These are phyloP conservation scores for Colletotrichum lentis DNA, from an alignment of 2,329 filamentous ascomycete species.

Conservation along the genomic window DNA sequence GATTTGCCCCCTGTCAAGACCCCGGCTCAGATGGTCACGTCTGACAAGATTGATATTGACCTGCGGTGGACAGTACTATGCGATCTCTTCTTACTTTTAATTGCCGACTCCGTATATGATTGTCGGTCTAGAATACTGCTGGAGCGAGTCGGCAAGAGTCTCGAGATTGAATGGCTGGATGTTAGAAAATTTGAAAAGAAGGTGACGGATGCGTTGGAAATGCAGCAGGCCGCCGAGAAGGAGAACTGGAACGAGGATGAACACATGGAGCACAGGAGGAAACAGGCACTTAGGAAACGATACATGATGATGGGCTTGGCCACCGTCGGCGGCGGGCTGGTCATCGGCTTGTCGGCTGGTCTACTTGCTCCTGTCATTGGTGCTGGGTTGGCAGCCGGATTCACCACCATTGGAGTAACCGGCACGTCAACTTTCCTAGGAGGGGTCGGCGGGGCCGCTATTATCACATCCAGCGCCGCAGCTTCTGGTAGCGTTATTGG, in stretches of 20 bases:
- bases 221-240: slow-evolving; percentile 93
- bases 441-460: slow-evolving; percentile 88
- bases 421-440: slow-evolving; percentile 90
- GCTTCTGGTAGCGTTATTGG: slow-evolving; percentile 88
- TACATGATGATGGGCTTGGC: slow-evolving; percentile 97
- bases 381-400: slow-evolving; percentile 89
- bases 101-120: slow-evolving; percentile 95
- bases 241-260: slow-evolving; percentile 98
- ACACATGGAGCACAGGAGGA: slow-evolving; percentile 86
- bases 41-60: slow-evolving; percentile 91
- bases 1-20: slow-evolving; percentile 82
- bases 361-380: slow-evolving; percentile 93
- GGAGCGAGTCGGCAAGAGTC: slow-evolving; percentile 80
- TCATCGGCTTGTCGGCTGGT: slow-evolving; percentile 94
- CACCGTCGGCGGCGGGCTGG: slow-evolving; percentile 91
- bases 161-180: slow-evolving; percentile 88
- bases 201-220: slow-evolving; percentile 94
- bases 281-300: slow-evolving; percentile 80
- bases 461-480: slow-evolving; percentile 91
- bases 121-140: slow-evolving; percentile 84
- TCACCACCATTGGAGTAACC: slow-evolving; percentile 91
- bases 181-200: slow-evolving; percentile 97
- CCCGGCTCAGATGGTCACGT: slow-evolving; percentile 82
- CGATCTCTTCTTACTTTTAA: slow-evolving; percentile 93
- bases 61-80: slow-evolving; percentile 96